phyloP scores from a whole-genome alignment of 2,329 filamentous ascomycete genomes.

The Fusarium pseudoanthophilum region DNA sequence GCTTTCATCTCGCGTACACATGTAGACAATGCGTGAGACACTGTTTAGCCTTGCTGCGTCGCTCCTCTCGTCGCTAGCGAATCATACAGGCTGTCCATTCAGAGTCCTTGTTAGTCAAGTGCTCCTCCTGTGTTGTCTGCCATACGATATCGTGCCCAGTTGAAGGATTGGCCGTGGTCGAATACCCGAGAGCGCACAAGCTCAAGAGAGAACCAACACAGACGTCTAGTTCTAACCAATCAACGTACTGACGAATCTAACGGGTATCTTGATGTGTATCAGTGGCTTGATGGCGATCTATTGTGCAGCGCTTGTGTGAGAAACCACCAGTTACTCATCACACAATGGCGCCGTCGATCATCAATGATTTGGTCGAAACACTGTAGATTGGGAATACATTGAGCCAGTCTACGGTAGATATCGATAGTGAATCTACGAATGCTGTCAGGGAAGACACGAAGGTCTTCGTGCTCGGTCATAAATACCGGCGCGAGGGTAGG shows the following conservation, averaged over 20 bases:
- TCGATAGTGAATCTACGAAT: neutral
- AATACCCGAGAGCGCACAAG: slow-evolving; percentile 17
- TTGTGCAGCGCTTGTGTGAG: slow-evolving; percentile 4
- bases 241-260: neutral
- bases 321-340: slow-evolving; percentile 10
- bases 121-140: neutral
- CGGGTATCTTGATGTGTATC: neutral
- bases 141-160: neutral
- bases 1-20: neutral
- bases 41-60: slow-evolving; percentile 12
- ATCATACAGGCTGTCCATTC: neutral
- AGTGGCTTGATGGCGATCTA: slow-evolving; percentile 20
- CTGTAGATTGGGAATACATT: slow-evolving; percentile 8
- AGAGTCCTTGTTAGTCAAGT: neutral
- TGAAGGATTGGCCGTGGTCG: neutral
- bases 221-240: neutral
- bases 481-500: slow-evolving; percentile 4
- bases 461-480: neutral
- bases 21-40: neutral
- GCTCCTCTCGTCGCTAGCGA: neutral
- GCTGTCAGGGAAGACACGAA: neutral
- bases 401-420: neutral
- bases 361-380: slow-evolving; percentile 7
- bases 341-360: slow-evolving; percentile 15
- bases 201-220: neutral